Evolutionary conservation across 2,329 filamentous ascomycete genomes (phyloP).

Genomic region (Akanthomyces lecanii): DNA sequence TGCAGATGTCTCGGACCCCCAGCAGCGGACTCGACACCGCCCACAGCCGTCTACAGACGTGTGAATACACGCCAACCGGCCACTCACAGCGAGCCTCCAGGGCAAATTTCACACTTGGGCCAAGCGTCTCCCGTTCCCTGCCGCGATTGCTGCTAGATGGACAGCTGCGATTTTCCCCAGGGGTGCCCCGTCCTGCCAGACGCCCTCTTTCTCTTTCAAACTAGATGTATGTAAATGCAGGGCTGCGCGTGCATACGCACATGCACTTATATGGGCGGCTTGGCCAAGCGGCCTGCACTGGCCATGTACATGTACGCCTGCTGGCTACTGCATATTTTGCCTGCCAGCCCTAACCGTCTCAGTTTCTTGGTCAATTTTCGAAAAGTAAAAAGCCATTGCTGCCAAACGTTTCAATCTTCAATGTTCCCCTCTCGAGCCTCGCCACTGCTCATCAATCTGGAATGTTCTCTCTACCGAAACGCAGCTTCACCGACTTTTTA

Average conservation of each 20-base stretch:
- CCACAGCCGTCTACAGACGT: background rate
- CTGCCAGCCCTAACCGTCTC: slow-evolving; percentile 15
- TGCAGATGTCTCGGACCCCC: slow-evolving; percentile 1
- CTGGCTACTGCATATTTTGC: background rate
- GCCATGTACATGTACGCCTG: background rate
- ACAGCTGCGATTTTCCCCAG: slow-evolving; percentile 7
- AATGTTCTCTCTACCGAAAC: slow-evolving; percentile 4
- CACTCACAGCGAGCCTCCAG: background rate
- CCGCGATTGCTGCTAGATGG: slow-evolving; percentile 6
- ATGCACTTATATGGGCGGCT: slow-evolving; percentile 1
- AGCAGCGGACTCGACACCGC: background rate
- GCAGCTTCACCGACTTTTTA: slow-evolving; percentile 31
- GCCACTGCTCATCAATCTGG: slow-evolving; percentile 3
- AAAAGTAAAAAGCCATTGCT: background rate
- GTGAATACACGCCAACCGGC: background rate
- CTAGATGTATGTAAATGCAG: slow-evolving; percentile 11
- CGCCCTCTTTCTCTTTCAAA: slow-evolving; percentile 8
- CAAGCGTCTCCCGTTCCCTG: slow-evolving; percentile 4
- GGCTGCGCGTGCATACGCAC: slow-evolving; percentile 10
- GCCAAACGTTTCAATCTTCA: background rate
- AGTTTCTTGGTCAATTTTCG: background rate
- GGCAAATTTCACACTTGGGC: background rate
- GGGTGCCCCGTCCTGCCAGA: slow-evolving; percentile 3
- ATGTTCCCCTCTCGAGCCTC: slow-evolving; percentile 1
- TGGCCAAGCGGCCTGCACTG: background rate